Evolutionary conservation across 805 yeast species (phyloP), one percentile per base, ranked within the genome.

Genomic region (Yamadazyma sp.): DNA sequence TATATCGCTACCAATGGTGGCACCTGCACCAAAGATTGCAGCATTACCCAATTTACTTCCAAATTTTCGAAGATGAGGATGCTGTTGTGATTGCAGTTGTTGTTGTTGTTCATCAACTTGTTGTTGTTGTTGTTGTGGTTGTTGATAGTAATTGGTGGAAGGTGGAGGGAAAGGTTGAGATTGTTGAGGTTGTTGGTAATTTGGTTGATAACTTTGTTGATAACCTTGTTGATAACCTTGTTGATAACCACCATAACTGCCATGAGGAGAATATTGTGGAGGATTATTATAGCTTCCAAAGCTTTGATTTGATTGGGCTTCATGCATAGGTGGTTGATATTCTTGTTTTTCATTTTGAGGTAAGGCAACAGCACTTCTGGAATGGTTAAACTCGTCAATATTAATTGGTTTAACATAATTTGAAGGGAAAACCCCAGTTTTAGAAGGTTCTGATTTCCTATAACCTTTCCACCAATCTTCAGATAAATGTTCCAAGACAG

Each of bases 21-120:
- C 95, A 69, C 98, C 98, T 7, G 95, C 96, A 60, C 97, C 97
- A 47, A 87, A 91, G 31, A 89, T 77, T 23, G 94, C 89, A n/a
- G 97, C 94, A 47, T 87, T 79, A 40, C 95, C 96, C 40, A 89
- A 64, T 60, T 86, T 82, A 44, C 84, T 72, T 17, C 94, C 94
- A 47, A 86, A 76, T 51, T 73, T 80, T 59, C 76, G 77, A 39
- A 81, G 44, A 28, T 61, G 68, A 2, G 31, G 31, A 21, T 58
- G 62, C 14, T 30, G 35, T 4, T 54, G 54, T 22, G 30, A 37
- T 21, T 48, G 59, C 32, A 52, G 60, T 21, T 47, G 55, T 20
- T 48, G 48, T 12, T 29, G 50, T 25, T 45, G 63, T 33, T 49
- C 28, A 6, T 27, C 20, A 27, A 17, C 20, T 9, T 45, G 39